Evolutionary conservation across 371 early-diverging fungal species (phyloP).

Genomic region (Cokeromyces recurvatus): DNA sequence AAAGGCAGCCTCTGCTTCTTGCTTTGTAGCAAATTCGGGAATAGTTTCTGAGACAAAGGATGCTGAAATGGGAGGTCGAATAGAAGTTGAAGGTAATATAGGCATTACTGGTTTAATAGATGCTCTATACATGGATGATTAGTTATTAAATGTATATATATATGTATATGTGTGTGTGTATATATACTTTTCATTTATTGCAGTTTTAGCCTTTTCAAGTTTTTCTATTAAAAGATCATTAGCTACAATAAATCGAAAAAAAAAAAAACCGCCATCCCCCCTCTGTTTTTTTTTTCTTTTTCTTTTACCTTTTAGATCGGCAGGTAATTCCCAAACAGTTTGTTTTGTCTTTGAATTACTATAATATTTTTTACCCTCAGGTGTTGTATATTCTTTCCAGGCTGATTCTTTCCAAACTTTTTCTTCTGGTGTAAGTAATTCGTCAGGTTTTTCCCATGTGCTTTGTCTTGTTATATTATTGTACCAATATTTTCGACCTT

Average conservation of each 20-base stretch:
- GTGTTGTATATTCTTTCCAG: conserved; percentile 88
- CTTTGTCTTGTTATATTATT: conserved; percentile 76
- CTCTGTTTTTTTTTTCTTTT: background rate
- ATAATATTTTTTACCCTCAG: conserved; percentile 87
- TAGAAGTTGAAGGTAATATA: background rate
- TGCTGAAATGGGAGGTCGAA: background rate
- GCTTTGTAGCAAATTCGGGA: conserved; percentile 63
- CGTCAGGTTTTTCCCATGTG: conserved; percentile 94
- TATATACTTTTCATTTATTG: conserved; percentile 25
- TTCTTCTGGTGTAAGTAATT: conserved; percentile 82
- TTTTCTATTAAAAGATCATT: conserved; percentile 12
- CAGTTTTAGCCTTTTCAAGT: conserved; percentile 35
- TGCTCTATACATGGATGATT: too few relatives aligned
- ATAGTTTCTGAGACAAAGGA: conserved; percentile 12
- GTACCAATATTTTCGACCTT: conserved; percentile 85
- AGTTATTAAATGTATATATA: too few relatives aligned
- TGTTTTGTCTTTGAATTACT: conserved; percentile 78
- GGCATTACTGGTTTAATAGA: too few relatives aligned
- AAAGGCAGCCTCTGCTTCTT: conserved; percentile 87
- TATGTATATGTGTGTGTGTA: background rate
- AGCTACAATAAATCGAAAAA: background rate
- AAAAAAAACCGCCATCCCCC: too few relatives aligned
- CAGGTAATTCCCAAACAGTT: conserved; percentile 86
- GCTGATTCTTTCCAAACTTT: conserved; percentile 59
- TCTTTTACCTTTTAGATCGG: conserved; percentile 60